A percentile compares a stretch with the other conserved stretches of the same genome.
These are phyloP conservation scores for Quercus variabilis DNA, from an alignment of 306 rosid species.

Conservation along the genomic window DNA sequence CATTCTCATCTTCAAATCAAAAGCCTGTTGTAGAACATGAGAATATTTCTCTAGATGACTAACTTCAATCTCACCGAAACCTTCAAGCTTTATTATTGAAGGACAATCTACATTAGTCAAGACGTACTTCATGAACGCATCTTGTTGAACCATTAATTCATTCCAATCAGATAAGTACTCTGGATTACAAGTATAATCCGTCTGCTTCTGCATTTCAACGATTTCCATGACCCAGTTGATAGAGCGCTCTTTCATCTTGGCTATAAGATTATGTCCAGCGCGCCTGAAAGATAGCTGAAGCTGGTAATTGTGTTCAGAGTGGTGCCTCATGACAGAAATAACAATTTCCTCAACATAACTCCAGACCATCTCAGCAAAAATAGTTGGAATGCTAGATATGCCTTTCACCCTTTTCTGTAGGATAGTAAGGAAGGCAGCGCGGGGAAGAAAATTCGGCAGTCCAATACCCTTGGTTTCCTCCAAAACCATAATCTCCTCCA, in stretches of 20 bases:
- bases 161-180: slow-evolving; percentile 36
- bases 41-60: slow-evolving; percentile 7
- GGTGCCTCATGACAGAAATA: slow-evolving; percentile 6
- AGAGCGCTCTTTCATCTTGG: slow-evolving; percentile 26
- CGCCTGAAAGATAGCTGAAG: slow-evolving; percentile 20
- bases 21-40: slow-evolving; percentile 25
- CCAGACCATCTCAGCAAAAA: slow-evolving; percentile 37
- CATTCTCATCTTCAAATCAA: slow-evolving; percentile 50
- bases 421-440: slow-evolving; percentile 27
- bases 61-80: slow-evolving; percentile 35
- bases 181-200: slow-evolving; percentile 43
- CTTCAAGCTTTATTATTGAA: slow-evolving; percentile 9
- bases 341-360: slow-evolving; percentile 33
- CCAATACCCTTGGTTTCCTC: slow-evolving; percentile 9
- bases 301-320: slow-evolving; percentile 36
- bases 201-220: slow-evolving; percentile 46
- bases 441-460: slow-evolving; percentile 40
- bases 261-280: slow-evolving; percentile 22
- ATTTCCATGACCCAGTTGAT: slow-evolving; percentile 26
- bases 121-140: background rate
- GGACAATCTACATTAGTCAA: background rate
- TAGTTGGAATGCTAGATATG: slow-evolving; percentile 18
- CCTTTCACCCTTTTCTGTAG: slow-evolving; percentile 34
- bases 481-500: background rate
- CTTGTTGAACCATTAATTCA: slow-evolving; percentile 20